Evolutionary conservation across 2,329 filamentous ascomycete genomes (phyloP).

Genomic region (Cordyceps militaris): DNA sequence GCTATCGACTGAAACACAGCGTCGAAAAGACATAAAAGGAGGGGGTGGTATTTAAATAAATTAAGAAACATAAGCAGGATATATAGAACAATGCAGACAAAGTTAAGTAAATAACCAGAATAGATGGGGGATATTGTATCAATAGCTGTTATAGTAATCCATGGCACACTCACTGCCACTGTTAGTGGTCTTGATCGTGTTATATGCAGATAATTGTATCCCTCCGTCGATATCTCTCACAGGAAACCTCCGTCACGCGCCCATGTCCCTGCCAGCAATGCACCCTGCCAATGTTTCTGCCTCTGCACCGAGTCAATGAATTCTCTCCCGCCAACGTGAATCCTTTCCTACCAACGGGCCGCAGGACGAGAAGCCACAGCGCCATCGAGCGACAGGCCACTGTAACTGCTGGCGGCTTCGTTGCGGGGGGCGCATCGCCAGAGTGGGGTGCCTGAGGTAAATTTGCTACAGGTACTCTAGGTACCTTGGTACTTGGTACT

Average conservation of each 20-base stretch:
- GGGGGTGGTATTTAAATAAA: too few relatives aligned
- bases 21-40: too few relatives aligned
- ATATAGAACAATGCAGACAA: too few relatives aligned
- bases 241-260: neutral
- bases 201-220: neutral
- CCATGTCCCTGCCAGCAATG: neutral
- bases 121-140: too few relatives aligned
- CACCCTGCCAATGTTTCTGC: neutral
- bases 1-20: too few relatives aligned
- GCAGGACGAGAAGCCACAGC: neutral
- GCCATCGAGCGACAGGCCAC: neutral
- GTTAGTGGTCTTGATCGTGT: neutral
- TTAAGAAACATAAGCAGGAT: too few relatives aligned
- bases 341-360: neutral
- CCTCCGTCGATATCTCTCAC: neutral
- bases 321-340: neutral
- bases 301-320: neutral
- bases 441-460: neutral
- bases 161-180: neutral
- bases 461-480: too few relatives aligned
- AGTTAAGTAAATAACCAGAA: too few relatives aligned
- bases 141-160: too few relatives aligned
- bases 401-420: neutral
- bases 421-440: constrained; percentile 11
- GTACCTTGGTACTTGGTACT: too few relatives aligned